phyloP scores from a whole-genome alignment of 2,329 filamentous ascomycete genomes.

The Lachnellula hyalina region DNA sequence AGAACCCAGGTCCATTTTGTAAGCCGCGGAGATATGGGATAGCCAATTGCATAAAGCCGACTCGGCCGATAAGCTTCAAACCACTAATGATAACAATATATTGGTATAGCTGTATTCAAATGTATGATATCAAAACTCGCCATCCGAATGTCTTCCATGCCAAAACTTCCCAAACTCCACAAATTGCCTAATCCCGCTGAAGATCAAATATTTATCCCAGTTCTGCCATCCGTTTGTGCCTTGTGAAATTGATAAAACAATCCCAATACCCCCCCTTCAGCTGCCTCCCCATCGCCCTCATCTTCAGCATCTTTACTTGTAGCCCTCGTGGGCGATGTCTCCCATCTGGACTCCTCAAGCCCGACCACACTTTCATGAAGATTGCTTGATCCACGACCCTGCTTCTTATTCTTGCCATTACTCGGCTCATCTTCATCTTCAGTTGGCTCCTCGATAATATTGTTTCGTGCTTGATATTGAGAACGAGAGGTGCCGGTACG shows the following conservation, averaged over 20 bases:
- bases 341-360: slow-evolving; percentile 40
- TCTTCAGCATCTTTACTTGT: slow-evolving; percentile 34
- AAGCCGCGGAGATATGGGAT: no score
- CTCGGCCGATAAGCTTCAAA: no score
- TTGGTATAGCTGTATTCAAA: neutral
- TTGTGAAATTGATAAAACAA: slow-evolving; percentile 63
- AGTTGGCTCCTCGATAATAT: slow-evolving; percentile 51
- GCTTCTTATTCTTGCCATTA: slow-evolving; percentile 11
- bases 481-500: slow-evolving; percentile 35
- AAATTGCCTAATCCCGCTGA: neutral
- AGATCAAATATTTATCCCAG: slow-evolving; percentile 32
- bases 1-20: no score
- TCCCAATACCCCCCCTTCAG: slow-evolving; percentile 55
- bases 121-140: neutral
- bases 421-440: slow-evolving; percentile 41
- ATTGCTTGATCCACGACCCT: slow-evolving; percentile 25
- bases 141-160: neutral
- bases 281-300: slow-evolving; percentile 42
- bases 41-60: no score
- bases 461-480: slow-evolving; percentile 42
- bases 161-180: slow-evolving; percentile 2
- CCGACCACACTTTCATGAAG: slow-evolving; percentile 27
- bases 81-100: neutral
- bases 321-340: slow-evolving; percentile 34
- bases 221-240: slow-evolving; percentile 47